Evolutionary conservation across 257 asterid species (phyloP).

Genomic region (Solanum etuberosum): DNA sequence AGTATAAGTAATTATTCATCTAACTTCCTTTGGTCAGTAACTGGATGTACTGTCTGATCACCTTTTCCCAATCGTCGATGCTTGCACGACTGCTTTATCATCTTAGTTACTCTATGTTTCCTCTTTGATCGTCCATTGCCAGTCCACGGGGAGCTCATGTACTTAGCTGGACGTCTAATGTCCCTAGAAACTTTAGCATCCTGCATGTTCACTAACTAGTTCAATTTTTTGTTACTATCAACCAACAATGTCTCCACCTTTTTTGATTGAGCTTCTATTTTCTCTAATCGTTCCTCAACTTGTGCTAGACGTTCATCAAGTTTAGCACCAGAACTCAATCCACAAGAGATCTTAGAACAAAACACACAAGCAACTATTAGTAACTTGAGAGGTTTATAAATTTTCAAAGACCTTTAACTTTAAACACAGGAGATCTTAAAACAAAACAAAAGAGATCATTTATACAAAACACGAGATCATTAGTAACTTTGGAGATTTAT

Average conservation of each 20-base stretch:
- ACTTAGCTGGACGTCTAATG: neutral
- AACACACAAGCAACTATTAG: neutral
- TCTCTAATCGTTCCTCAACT: neutral
- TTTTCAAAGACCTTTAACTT: neutral
- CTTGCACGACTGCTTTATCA: neutral
- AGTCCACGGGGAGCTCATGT: neutral
- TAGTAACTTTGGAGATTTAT: neutral
- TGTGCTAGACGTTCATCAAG: neutral
- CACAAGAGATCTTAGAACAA: neutral
- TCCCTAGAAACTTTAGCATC: neutral
- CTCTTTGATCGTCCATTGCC: neutral
- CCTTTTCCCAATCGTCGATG: neutral
- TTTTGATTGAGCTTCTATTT: neutral
- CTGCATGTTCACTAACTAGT: neutral
- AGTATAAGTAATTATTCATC: neutral
- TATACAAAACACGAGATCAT: neutral
- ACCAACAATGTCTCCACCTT: neutral
- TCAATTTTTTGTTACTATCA: neutral
- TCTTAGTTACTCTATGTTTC: neutral
- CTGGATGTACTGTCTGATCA: neutral
- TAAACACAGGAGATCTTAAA: neutral
- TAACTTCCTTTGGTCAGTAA: neutral
- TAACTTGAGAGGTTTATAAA: neutral
- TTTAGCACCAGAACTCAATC: neutral
- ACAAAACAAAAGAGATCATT: neutral